Percentiles rank a stretch among this genome's conserved stretches.
phyloP scores from a whole-genome alignment of 345 rosid genomes.

The Ceriops decandra region DNA sequence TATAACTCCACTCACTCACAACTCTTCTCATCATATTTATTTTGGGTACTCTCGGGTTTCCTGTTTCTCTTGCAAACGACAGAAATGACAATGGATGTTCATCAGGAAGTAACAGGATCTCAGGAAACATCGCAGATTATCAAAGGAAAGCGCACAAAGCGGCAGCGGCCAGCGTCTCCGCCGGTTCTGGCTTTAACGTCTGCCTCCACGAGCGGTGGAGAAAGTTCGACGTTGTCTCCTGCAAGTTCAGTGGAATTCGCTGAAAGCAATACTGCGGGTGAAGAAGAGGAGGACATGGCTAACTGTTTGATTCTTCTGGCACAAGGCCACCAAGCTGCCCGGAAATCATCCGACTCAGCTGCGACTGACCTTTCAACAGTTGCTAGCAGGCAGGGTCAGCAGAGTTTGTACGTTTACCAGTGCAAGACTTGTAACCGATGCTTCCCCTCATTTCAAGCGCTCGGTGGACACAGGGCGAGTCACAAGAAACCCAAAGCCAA shows the following conservation, averaged over 20 bases:
- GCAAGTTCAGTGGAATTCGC: slow-evolving; percentile 22
- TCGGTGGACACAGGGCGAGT: slow-evolving; percentile 34
- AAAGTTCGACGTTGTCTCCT: slow-evolving; percentile 15
- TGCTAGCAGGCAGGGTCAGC: neutral
- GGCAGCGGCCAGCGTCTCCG: slow-evolving; percentile 53
- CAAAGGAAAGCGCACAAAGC: slow-evolving; percentile 78
- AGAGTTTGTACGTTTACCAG: slow-evolving; percentile 5
- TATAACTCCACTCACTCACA: neutral
- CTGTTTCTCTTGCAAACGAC: slow-evolving; percentile 11
- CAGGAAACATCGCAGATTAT: slow-evolving; percentile 24
- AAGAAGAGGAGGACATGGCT: slow-evolving; percentile 33
- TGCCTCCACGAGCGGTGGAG: slow-evolving; percentile 17
- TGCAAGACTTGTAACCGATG: slow-evolving; percentile 30
- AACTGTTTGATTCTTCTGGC: slow-evolving; percentile 35
- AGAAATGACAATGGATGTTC: slow-evolving; percentile 30
- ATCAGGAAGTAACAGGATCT: slow-evolving; percentile 22
- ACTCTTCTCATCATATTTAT: neutral
- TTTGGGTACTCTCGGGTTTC: neutral
- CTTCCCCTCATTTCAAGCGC: slow-evolving; percentile 36
- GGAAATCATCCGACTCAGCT: slow-evolving; percentile 3
- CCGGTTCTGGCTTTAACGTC: slow-evolving; percentile 30
- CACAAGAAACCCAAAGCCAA: slow-evolving; percentile 21
- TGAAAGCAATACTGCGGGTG: neutral
- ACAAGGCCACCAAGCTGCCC: slow-evolving; percentile 10
- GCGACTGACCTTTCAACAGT: neutral